Base-by-base conservation (phyloP, 352 stramenopile species). In the Thraustochytrium striatum region DNA sequence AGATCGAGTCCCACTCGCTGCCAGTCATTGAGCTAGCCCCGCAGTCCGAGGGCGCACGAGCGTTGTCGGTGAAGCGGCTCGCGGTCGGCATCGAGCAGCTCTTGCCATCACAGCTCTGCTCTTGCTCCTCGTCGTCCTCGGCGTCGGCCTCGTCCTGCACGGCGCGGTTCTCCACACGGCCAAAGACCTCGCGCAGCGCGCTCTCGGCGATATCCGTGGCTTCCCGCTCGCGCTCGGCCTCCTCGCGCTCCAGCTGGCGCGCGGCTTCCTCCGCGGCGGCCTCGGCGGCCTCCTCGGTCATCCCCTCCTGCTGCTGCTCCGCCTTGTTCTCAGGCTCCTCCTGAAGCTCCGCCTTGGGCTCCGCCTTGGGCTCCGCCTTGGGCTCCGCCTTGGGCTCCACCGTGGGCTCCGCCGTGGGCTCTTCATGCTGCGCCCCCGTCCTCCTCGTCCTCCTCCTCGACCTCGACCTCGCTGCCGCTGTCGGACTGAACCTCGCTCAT, bases 51-150 rank as follows among this genome's bases (percentile, higher is more conserved):
- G n/a, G n/a, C n/a, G n/a, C 16, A 55, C 47, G 25, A 55, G 47
- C 16, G 25, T 55, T 25, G 16, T 21, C 25, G 47, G 25, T 21
- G 16, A 55, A 16, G 25, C 47, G 16, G 25, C 25, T 55, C 47
- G 16, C 47, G 16, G 47, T 16, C 47, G 25, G 47, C 16, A 16
- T 16, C 47, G 47, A 21, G 47, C 47, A 21, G 16, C 47, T 52
- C 58, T 1, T 30, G 58, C 8, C 25, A 44, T 21, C 19, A 44
- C 1, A 30, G 7, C 9, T 11, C 30, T 43, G 19, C 16, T n/a
- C 39, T 62, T 57, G 9, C 39, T 72, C 62, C 3, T 72, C 39
- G 39, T 25, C 38, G 8, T 78, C 32, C 69, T 80, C 28, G 32
- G 57, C 59, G 52, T 75, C 25, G 55, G 61, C 43, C 44, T 25